A percentile compares a stretch with the other conserved stretches of the same genome.
These are phyloP conservation scores for Onygenales sp. DNA, from an alignment of 2,329 filamentous ascomycete genomes.

Conservation along the genomic window DNA sequence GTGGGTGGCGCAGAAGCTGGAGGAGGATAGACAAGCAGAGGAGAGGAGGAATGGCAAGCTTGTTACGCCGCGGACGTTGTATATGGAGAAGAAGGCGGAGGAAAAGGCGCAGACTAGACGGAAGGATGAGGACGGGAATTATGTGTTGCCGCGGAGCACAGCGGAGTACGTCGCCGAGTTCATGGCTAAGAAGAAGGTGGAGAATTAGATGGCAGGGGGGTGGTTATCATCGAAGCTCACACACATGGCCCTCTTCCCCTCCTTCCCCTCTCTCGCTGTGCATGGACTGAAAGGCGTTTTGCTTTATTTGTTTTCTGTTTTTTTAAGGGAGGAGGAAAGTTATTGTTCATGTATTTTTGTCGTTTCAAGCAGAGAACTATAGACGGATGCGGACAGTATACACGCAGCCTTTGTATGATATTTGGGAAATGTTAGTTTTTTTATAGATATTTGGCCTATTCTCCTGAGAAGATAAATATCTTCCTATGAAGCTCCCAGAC, in stretches of 20 bases:
- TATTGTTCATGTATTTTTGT: neutral
- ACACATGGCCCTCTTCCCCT: constrained; percentile 3
- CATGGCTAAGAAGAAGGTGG: constrained; percentile 16
- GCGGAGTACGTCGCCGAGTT: constrained; percentile 27
- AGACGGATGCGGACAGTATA: too few species aligned
- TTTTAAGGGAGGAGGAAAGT: neutral
- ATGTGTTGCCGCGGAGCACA: constrained; percentile 24
- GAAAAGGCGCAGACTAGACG: constrained; percentile 26
- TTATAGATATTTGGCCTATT: too few species aligned
- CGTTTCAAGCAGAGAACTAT: too few species aligned
- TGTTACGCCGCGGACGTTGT: constrained; percentile 39
- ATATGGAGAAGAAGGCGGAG: constrained; percentile 25
- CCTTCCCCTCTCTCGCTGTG: constrained; percentile 2
- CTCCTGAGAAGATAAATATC: too few species aligned
- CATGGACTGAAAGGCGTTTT: constrained; percentile 1
- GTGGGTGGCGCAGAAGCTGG: constrained; percentile 57
- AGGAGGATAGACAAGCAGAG: constrained; percentile 44
- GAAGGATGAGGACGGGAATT: constrained; percentile 29
- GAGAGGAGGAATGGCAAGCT: constrained; percentile 36
- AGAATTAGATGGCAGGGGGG: constrained; percentile 9
- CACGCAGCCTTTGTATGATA: too few species aligned
- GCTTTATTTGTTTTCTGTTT: neutral
- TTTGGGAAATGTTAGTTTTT: too few species aligned
- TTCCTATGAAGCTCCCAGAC: too few species aligned
- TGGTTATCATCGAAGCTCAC: neutral